Evolutionary conservation across 148 eudicot species (phyloP).

Genomic region (Diospyros lotus): DNA sequence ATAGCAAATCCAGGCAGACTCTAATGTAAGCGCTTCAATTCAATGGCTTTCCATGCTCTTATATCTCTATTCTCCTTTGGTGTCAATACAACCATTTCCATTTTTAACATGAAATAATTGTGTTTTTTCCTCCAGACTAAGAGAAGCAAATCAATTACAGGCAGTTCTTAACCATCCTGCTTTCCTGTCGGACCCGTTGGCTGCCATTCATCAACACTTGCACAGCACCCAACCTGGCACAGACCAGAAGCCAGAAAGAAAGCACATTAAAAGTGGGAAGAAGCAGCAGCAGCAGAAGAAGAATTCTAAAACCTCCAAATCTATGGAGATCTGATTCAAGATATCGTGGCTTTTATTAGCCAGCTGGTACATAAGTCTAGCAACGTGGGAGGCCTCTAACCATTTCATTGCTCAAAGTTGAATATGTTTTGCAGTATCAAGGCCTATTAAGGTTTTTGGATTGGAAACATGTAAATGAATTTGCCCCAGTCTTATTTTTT

Average conservation of each 20-base stretch:
- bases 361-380: neutral
- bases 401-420: constrained; percentile 6
- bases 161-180: constrained; percentile 52
- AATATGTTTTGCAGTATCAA: neutral
- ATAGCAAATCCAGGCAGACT: constrained; percentile 58
- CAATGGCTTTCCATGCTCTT: neutral
- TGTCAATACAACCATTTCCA: neutral
- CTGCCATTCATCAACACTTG: constrained; percentile 72
- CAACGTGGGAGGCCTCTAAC: neutral
- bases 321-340: constrained; percentile 58
- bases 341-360: constrained; percentile 1
- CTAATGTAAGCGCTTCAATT: constrained; percentile 55
- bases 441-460: neutral
- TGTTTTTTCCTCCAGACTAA: constrained; percentile 39
- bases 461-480: neutral
- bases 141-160: constrained; percentile 57
- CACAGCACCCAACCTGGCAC: constrained; percentile 68
- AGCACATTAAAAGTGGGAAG: constrained; percentile 34
- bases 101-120: constrained; percentile 3
- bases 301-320: constrained; percentile 40
- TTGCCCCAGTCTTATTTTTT: neutral
- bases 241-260: constrained; percentile 41
- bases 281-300: constrained; percentile 55
- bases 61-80: neutral
- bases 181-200: constrained; percentile 74